Evolutionary conservation across 2,329 filamentous ascomycete species (phyloP), one percentile per base, ranked within the genome.

Genomic region (Parasarocladium wereldwijsianum): DNA sequence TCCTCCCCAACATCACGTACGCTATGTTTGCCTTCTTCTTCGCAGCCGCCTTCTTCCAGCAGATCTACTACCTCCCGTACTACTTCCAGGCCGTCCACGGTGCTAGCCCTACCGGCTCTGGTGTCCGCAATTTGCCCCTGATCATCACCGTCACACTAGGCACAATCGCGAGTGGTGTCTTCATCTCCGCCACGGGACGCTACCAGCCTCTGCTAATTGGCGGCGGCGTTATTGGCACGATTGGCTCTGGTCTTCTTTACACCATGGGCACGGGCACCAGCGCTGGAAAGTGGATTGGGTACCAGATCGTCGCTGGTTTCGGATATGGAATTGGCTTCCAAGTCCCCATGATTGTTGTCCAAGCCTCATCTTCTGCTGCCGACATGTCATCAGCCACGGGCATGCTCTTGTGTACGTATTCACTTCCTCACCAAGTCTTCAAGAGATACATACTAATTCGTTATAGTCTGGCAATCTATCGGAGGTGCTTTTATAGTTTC

Each of bases 401-500:
- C 14, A 55, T 61, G 43, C 50, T 66, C 15, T 44, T 62, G 10
- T 62, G 50, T 52, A 43, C 44, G 50, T 41, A 29, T 37, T 1
- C 38, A 19, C 27, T 20, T 6, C n/a, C 13, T 6, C 2, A 9
- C 6, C 8, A n/a, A n/a, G n/a, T n/a, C n/a, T n/a, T n/a, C n/a
- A n/a, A n/a, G n/a, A 15, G 5, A 12, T 9, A 19, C 7, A 8
- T 6, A 7, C 31, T 16, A 32, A 34, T 14, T 21, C 24, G 3
- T 35, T 45, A 39, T 24, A 52, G 50, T 67, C 47, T 55, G 57
- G 40, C 63, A 67, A 40, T 60, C 58, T 17, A 53, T 67, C 18
- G 64, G 63, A 4, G 62, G 62, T 32, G 60, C 63, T 7, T 56
- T 63, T 37, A 56, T 64, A 38, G 57, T 66, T 15, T 62, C 62